Evolutionary conservation across 305 asterid genomes (phyloP).

Genomic region (Fraxinus sp.): DNA sequence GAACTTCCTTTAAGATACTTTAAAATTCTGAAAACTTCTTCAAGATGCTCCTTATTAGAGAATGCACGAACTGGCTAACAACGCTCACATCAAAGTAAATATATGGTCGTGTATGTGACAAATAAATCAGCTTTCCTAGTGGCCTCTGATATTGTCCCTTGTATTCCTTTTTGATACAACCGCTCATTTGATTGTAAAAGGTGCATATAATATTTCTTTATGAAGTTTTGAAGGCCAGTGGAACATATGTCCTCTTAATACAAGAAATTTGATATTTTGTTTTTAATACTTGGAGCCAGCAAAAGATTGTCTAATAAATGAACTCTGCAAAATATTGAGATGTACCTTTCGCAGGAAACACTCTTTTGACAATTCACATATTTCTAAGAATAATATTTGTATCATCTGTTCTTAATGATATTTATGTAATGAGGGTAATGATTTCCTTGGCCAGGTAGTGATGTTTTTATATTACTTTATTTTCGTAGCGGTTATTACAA

Average conservation of each 20-base stretch:
- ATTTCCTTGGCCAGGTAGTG: not conserved
- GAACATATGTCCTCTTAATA: not conserved
- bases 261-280: not conserved
- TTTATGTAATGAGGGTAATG: not conserved
- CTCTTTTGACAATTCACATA: not conserved
- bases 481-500: not conserved
- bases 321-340: not conserved
- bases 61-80: no score
- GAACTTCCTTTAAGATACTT: no score
- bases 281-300: not conserved
- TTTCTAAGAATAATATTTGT: not conserved
- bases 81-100: no score
- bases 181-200: not conserved
- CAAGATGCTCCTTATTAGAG: no score
- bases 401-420: not conserved
- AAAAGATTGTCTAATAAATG: no score
- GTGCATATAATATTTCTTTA: not conserved
- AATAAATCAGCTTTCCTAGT: no score
- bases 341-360: not conserved
- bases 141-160: not conserved
- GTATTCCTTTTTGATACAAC: not conserved
- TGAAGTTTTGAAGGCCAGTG: not conserved
- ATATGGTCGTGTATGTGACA: no score
- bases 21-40: no score
- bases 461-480: not conserved